These are phyloP conservation scores for Entomortierella lignicola DNA, from an alignment of 192 early-diverging fungal genomes.

Conservation along the genomic window DNA sequence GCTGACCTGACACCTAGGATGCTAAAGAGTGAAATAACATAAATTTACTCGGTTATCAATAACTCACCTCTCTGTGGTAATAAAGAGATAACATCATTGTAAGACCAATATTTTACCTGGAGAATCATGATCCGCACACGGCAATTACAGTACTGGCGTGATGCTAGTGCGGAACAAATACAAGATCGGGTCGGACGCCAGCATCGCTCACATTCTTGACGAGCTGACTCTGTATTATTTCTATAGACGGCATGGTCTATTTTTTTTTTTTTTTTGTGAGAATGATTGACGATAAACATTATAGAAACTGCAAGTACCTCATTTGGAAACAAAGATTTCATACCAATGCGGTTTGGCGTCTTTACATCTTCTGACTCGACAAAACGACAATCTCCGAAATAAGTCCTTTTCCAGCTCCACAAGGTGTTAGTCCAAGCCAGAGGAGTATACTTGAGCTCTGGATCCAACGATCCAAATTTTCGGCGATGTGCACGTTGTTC, in stretches of 20 bases:
- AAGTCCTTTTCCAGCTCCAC: conserved; percentile 50
- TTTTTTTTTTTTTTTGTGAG: background rate
- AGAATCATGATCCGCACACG: conserved; percentile 50
- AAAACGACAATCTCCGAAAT: conserved; percentile 43
- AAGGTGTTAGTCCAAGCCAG: conserved; percentile 50
- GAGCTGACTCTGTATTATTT: conserved; percentile 12
- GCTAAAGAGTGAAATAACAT: background rate
- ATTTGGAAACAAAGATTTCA: background rate
- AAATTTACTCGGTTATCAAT: background rate
- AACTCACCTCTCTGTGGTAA: background rate
- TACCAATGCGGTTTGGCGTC: conserved; percentile 50
- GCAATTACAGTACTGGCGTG: conserved; percentile 52
- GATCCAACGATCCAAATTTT: conserved; percentile 31
- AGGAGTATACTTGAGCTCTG: conserved; percentile 30
- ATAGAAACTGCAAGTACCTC: background rate
- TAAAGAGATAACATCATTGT: background rate
- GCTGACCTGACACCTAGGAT: conserved; percentile 55
- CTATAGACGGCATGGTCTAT: conserved; percentile 37
- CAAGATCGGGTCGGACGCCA: conserved; percentile 47
- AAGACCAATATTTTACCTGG: conserved; percentile 19
- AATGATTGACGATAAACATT: background rate
- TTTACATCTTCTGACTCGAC: conserved; percentile 33
- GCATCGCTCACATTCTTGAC: conserved; percentile 41
- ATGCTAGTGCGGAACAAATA: conserved; percentile 41
- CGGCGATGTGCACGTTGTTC: conserved; percentile 50